phyloP scores from a whole-genome alignment of 225 moss, liverwort and hornwort species.

The Climacium dendroides region DNA sequence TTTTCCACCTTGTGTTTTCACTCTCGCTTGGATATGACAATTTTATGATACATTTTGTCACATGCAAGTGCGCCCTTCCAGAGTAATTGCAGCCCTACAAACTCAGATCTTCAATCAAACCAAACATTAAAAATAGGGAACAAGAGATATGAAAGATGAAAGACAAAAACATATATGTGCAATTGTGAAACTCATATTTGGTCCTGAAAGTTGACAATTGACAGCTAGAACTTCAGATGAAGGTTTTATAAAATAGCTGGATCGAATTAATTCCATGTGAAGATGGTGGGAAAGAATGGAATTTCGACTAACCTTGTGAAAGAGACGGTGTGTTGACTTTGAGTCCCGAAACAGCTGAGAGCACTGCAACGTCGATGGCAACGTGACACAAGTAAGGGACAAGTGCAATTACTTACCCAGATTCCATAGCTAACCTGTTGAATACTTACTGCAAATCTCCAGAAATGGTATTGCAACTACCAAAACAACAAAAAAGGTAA shows the following conservation, averaged over 20 bases:
- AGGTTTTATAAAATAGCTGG: background rate
- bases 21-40: no score
- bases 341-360: constrained; percentile 46
- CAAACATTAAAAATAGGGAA: background rate
- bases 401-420: background rate
- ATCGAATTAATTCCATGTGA: background rate
- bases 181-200: background rate
- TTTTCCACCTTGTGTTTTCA: background rate
- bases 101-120: background rate
- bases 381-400: background rate
- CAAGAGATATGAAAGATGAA: background rate
- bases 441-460: background rate
- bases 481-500: background rate
- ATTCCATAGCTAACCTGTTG: background rate
- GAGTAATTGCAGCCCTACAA: no score
- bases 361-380: constrained; percentile 11
- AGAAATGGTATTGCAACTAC: background rate
- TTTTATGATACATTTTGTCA: background rate
- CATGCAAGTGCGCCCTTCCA: background rate
- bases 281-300: background rate
- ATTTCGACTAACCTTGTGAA: constrained; percentile 9
- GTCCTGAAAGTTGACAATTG: background rate
- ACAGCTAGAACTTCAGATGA: background rate
- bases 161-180: background rate
- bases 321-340: constrained; percentile 27